Conservation (phyloP, 371 early-diverging fungal species). For the Rhizopus microsporus region DNA sequence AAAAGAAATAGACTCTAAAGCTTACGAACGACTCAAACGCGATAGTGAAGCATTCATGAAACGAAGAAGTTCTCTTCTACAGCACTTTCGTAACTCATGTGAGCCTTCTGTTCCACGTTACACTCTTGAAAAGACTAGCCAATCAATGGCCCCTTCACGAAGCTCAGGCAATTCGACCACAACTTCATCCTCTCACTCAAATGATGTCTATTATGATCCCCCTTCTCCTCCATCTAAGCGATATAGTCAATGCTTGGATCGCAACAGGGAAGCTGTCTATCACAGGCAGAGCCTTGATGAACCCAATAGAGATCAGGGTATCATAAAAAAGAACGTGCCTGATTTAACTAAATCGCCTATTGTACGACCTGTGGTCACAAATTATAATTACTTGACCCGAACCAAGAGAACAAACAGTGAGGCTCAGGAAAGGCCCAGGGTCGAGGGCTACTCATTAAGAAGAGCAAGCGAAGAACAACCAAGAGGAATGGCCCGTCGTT, state of each 20-base stretch:
- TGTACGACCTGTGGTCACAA: too few species aligned
- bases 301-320: too few species aligned
- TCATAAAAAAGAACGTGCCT: too few species aligned
- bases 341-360: too few species aligned
- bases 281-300: background rate
- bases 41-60: background rate
- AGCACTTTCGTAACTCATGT: background rate
- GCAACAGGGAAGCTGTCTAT: background rate
- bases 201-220: conserved; percentile 13
- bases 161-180: conserved; percentile 8
- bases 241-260: too few species aligned
- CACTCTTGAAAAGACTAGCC: background rate
- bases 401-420: too few species aligned
- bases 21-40: background rate
- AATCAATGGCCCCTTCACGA: background rate
- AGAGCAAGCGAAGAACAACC: too few species aligned
- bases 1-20: conserved; percentile 2
- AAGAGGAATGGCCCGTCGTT: too few species aligned
- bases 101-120: background rate
- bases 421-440: too few species aligned
- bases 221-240: conserved; percentile 2
- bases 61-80: background rate
- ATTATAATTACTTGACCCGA: too few species aligned
- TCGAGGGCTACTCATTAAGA: too few species aligned
- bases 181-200: conserved; percentile 14